A percentile compares a stretch with the other conserved stretches of the same genome.
Evolutionary conservation across 1,284 basidiomycete species (phyloP).

Genomic region (Naganishia sp.): DNA sequence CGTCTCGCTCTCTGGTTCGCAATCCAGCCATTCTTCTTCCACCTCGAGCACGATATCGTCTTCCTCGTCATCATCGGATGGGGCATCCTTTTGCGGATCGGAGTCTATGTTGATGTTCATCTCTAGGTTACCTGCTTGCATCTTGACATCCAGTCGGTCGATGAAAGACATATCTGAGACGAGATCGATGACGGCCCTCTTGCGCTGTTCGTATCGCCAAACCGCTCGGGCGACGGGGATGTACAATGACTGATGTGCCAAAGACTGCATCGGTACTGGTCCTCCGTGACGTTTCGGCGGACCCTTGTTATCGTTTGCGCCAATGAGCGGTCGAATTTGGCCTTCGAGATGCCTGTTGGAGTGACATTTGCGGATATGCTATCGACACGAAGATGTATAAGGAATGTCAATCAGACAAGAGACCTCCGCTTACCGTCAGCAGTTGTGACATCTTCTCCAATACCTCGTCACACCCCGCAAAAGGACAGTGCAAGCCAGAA

Average conservation of each 20-base stretch:
- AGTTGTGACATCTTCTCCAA: slow-evolving; percentile 22
- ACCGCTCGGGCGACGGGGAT: slow-evolving; percentile 9
- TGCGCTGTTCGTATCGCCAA: slow-evolving; percentile 17
- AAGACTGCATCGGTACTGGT: neutral
- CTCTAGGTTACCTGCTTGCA: slow-evolving; percentile 25
- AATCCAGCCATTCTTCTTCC: slow-evolving; percentile 12
- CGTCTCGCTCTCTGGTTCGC: slow-evolving; percentile 6
- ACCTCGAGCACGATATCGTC: slow-evolving; percentile 7
- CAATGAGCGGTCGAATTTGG: slow-evolving; percentile 5
- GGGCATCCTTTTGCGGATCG: neutral
- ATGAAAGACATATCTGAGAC: slow-evolving; percentile 20
- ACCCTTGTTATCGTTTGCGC: slow-evolving; percentile 21
- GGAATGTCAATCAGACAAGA: neutral
- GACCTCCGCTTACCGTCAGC: neutral
- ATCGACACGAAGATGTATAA: neutral
- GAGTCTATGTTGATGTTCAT: slow-evolving; percentile 8
- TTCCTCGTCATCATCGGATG: neutral
- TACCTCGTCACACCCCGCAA: slow-evolving; percentile 1
- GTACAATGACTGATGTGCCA: slow-evolving; percentile 3
- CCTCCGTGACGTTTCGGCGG: slow-evolving; percentile 10
- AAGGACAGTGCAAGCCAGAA: slow-evolving; percentile 12
- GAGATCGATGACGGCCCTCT: slow-evolving; percentile 13
- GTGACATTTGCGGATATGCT: slow-evolving; percentile 22
- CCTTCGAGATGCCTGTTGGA: neutral
- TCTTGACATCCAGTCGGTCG: slow-evolving; percentile 22